Evolutionary conservation across 2,329 filamentous ascomycete species (phyloP).

Genomic region (Alternaria panax): DNA sequence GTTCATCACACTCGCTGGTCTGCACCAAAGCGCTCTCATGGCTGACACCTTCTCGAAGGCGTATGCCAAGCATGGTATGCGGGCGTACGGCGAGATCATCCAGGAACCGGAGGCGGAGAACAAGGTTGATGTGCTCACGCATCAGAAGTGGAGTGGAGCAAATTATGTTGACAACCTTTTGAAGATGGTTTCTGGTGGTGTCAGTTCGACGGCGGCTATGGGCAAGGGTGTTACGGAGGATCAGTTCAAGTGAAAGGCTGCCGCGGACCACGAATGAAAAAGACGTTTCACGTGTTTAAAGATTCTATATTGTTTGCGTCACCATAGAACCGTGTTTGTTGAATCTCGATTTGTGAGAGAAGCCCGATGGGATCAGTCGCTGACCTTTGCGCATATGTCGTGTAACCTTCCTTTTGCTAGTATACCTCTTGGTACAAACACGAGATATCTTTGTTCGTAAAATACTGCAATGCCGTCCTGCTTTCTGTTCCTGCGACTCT

Average conservation of each 20-base stretch:
- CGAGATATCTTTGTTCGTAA: too few species aligned
- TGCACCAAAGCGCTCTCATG: slow-evolving; percentile 95
- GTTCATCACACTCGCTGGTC: slow-evolving; percentile 97
- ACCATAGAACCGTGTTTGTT: neutral
- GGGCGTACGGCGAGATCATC: slow-evolving; percentile 94
- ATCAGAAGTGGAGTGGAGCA: slow-evolving; percentile 98
- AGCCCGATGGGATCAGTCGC: too few species aligned
- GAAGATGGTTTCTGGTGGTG: slow-evolving; percentile 96
- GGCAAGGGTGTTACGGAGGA: slow-evolving; percentile 97
- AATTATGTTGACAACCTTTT: slow-evolving; percentile 93
- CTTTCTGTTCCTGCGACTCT: too few species aligned
- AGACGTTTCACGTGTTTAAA: neutral
- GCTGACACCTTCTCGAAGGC: slow-evolving; percentile 86
- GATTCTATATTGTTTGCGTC: neutral
- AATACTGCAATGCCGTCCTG: too few species aligned
- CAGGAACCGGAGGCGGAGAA: slow-evolving; percentile 96
- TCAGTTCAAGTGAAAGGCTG: slow-evolving; percentile 72
- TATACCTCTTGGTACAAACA: too few species aligned
- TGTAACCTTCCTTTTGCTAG: too few species aligned
- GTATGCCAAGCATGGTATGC: slow-evolving; percentile 85
- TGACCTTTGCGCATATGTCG: too few species aligned
- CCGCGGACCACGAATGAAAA: too few species aligned
- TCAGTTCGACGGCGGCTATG: slow-evolving; percentile 94
- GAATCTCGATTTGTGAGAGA: neutral
- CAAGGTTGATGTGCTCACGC: slow-evolving; percentile 92